Percentiles rank a stretch among this genome's conserved stretches.
Evolutionary conservation across 2,329 filamentous ascomycete genomes (phyloP).

Genomic region (Zelopaecilomyces penicillatus): DNA sequence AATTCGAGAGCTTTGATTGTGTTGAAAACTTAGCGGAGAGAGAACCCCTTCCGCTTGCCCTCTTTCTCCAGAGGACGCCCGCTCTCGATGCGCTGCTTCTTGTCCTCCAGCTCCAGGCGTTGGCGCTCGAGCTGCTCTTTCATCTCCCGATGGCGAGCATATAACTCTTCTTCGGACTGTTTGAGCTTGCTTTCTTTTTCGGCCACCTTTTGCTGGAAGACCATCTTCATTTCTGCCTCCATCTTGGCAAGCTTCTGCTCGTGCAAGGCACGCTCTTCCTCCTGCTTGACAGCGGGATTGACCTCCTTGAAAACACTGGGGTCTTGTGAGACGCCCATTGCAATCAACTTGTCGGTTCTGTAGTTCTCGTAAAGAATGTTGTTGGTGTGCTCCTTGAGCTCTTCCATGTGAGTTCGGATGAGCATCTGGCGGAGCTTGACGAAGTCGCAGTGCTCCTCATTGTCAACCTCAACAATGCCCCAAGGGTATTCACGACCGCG

Average conservation of each 20-base stretch:
- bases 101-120: slow-evolving; percentile 91
- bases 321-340: slow-evolving; percentile 97
- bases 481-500: slow-evolving; percentile 94
- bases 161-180: slow-evolving; percentile 98
- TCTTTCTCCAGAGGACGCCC: slow-evolving; percentile 95
- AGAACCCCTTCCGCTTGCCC: slow-evolving; percentile 98
- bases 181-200: slow-evolving; percentile 99
- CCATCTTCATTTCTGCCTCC: slow-evolving; percentile 99
- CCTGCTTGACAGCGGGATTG: slow-evolving; percentile 99
- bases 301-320: slow-evolving; percentile 99
- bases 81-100: slow-evolving; percentile 92
- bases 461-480: slow-evolving; percentile 98
- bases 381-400: slow-evolving; percentile 99
- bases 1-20: slow-evolving; percentile 9
- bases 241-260: slow-evolving; percentile 99
- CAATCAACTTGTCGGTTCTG: slow-evolving; percentile 97
- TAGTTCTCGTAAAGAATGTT: slow-evolving; percentile 99
- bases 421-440: slow-evolving; percentile 99
- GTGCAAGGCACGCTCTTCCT: slow-evolving; percentile 95
- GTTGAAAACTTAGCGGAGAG: slow-evolving; percentile 64
- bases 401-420: slow-evolving; percentile 99
- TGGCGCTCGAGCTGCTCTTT: slow-evolving; percentile 98
- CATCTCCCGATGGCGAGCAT: slow-evolving; percentile 97
- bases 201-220: slow-evolving; percentile 99
- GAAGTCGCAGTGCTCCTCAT: slow-evolving; percentile 99